phyloP scores from a whole-genome alignment of 768 basidiomycete genomes.

The Tubosaeta sp. region DNA sequence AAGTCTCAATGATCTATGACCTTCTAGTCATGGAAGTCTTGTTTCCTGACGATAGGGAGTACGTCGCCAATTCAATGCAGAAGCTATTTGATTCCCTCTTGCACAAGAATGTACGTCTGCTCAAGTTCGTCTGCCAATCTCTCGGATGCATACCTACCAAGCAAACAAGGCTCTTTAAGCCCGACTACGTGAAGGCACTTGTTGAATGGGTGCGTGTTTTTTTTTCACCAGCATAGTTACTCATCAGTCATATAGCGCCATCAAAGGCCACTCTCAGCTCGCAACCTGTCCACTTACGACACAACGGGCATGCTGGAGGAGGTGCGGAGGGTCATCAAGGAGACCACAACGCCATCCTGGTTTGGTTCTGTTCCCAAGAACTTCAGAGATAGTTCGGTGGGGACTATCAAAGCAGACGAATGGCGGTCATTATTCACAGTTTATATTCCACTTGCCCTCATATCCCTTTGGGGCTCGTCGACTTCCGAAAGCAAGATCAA shows the following conservation, averaged over 20 bases:
- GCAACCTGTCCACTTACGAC: no score
- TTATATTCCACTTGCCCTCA: not conserved
- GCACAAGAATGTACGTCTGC: not conserved
- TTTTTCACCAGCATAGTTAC: no score
- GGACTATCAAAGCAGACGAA: conserved; percentile 1
- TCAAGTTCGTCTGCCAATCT: not conserved
- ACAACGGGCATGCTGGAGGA: no score
- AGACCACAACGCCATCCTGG: not conserved
- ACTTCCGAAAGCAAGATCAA: not conserved
- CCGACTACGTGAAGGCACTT: not conserved
- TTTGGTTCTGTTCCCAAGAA: not conserved
- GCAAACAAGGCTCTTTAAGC: not conserved
- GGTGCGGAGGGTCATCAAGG: no score
- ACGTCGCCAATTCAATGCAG: not conserved
- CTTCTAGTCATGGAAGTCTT: not conserved
- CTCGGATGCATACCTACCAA: not conserved
- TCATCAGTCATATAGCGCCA: no score
- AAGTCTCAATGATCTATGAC: not conserved
- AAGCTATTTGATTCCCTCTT: not conserved
- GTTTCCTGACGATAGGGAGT: not conserved
- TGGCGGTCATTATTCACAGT: not conserved
- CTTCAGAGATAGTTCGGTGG: not conserved
- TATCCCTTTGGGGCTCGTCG: not conserved
- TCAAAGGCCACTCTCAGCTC: no score
- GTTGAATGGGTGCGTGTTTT: not conserved